Conservation (phyloP, 2,329 filamentous ascomycete genomes). For the Coleophoma cylindrospora region DNA sequence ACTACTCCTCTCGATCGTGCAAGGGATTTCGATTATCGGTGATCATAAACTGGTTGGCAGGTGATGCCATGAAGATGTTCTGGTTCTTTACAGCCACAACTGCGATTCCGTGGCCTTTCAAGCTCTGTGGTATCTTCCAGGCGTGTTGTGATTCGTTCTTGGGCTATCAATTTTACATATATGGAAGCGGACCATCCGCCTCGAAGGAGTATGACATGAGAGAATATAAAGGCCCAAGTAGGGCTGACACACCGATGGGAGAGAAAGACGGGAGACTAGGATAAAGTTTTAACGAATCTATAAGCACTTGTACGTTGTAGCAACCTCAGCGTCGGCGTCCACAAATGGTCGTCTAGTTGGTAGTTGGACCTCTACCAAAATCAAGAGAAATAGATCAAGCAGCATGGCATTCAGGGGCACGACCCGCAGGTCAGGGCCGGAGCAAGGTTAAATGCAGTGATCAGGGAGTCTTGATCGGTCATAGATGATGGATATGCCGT, state of each 20-base stretch:
- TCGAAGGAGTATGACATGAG: conserved; percentile 15
- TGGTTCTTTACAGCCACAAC: conserved; percentile 72
- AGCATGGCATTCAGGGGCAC: conserved; percentile 13
- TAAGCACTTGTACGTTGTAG: background rate
- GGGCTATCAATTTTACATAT: conserved; percentile 69
- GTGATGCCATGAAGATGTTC: conserved; percentile 84
- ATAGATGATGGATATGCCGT: background rate
- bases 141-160: conserved; percentile 70
- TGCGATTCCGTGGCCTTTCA: conserved; percentile 72
- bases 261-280: conserved; percentile 24
- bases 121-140: conserved; percentile 78
- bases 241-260: conserved; percentile 12
- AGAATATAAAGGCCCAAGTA: conserved; percentile 6
- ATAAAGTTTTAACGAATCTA: background rate
- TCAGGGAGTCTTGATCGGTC: background rate
- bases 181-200: conserved; percentile 44
- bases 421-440: conserved; percentile 20
- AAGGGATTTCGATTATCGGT: conserved; percentile 75
- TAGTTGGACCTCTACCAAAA: too few species aligned
- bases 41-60: conserved; percentile 71
- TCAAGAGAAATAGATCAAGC: background rate
- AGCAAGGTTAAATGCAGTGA: background rate
- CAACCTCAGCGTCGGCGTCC: too few species aligned
- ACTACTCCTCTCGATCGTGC: conserved; percentile 63
- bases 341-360: too few species aligned